These are phyloP conservation scores for Pueraria montana DNA, from an alignment of 306 rosid genomes.

Conservation along the genomic window DNA sequence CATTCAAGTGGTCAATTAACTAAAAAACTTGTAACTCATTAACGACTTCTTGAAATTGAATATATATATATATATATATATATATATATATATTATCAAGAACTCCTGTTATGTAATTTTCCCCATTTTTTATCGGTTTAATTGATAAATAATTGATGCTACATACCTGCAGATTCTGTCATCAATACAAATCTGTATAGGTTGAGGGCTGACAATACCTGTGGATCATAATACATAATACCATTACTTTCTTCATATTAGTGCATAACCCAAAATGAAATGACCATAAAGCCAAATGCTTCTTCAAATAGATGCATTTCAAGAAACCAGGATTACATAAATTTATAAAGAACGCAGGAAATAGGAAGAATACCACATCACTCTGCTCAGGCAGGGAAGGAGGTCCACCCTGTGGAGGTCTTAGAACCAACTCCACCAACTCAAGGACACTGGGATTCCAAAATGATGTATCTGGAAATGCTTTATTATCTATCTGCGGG, in stretches of 20 bases:
- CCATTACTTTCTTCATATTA: conserved; percentile 1
- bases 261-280: conserved; percentile 33
- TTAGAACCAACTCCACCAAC: conserved; percentile 73
- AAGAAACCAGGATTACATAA: conserved; percentile 17
- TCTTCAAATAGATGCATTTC: conserved; percentile 36
- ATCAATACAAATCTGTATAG: conserved; percentile 80
- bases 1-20: not conserved
- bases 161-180: conserved; percentile 83
- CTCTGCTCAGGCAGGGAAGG: conserved; percentile 85
- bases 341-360: conserved; percentile 29
- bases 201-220: conserved; percentile 93
- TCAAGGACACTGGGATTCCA: conserved; percentile 77
- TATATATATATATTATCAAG: too few species aligned
- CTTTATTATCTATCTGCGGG: conserved; percentile 36
- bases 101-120: not conserved
- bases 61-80: too few species aligned
- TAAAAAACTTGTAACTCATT: conserved; percentile 10
- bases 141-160: conserved; percentile 19
- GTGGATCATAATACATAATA: conserved; percentile 31
- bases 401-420: conserved; percentile 92
- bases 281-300: conserved; percentile 10
- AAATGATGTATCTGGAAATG: conserved; percentile 43
- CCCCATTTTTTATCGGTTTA: not conserved
- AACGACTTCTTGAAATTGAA: not conserved
- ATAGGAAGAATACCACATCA: conserved; percentile 73